Evolutionary conservation across 2,329 filamentous ascomycete genomes (phyloP), one percentile per base, ranked within the genome.

Genomic region (Xylaria hypoxylon): DNA sequence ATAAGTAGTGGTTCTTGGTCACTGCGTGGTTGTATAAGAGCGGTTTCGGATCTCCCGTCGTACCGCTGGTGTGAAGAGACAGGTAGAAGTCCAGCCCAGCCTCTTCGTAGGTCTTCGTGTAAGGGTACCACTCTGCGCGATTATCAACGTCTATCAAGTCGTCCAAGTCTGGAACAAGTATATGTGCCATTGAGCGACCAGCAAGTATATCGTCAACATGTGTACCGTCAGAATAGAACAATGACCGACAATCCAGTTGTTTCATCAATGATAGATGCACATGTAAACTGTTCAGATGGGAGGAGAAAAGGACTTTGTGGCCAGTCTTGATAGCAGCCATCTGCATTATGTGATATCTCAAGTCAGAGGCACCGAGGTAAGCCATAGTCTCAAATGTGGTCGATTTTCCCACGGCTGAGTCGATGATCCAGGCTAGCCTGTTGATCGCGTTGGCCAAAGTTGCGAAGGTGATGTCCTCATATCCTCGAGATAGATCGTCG

Each of bases 311-410:
- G 22, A 70, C 69, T 56, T 70, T 68, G 42, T 71, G 70, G 13
- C 71, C 71, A 15, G 72, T 72, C 44, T 73, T 73, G 38, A 65
- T 70, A n/a, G 66, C 68, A 5, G 72, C 71, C 68, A 73, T 71
- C 57, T 72, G 61, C 5, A 73, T 64, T 58, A 73, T 71, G 28
- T 73, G 70, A 19, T 72, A 73, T 31, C 72, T 64, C 6, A 72
- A 28, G 62, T 73, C 72, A 2, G 65, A 50, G 5, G 57, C 44
- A 5, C 71, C 71, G 10, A 71, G 65, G 42, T 73, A 73, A 0
- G 70, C 67, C 5, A 73, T 59, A 2, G 67, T 68, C 33, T 71
- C 71, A 28, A 71, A 71, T 1, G 66, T 64, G 17, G 59, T 68
- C 3, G 72, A 71, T 31, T 50, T 59, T 3, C 71, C 70, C 15